Conservation (phyloP, 2,329 filamentous ascomycete genomes). For the Epichloe scottii region DNA sequence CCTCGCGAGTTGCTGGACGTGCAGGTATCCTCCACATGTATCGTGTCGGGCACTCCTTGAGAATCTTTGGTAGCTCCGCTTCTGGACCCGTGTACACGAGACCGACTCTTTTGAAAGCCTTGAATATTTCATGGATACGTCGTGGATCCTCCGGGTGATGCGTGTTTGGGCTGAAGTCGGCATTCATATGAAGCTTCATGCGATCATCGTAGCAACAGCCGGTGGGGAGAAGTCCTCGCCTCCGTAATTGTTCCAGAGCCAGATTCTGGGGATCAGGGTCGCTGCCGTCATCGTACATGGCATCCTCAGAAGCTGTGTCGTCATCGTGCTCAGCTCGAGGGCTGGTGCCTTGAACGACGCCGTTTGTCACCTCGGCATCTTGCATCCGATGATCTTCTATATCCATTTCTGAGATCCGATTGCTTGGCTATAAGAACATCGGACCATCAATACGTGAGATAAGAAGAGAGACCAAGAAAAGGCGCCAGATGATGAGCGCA, state of each 20-base stretch:
- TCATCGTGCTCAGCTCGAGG: constrained; percentile 16
- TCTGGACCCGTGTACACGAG: constrained; percentile 56
- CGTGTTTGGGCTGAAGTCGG: constrained; percentile 57
- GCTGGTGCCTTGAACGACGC: constrained; percentile 9
- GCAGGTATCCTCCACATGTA: constrained; percentile 69
- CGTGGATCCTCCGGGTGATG: constrained; percentile 91
- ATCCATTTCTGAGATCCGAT: constrained; percentile 22
- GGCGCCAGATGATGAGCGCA: not conserved
- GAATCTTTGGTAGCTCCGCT: constrained; percentile 36
- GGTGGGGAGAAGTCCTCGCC: constrained; percentile 47
- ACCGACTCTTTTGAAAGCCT: constrained; percentile 70
- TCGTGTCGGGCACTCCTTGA: constrained; percentile 41
- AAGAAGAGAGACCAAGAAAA: not conserved
- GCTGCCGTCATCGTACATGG: constrained; percentile 22
- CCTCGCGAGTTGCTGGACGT: constrained; percentile 62
- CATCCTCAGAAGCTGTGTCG: constrained; percentile 21
- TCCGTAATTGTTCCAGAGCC: constrained; percentile 25
- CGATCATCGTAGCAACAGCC: constrained; percentile 83
- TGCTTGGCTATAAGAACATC: not conserved
- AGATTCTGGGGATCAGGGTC: constrained; percentile 25
- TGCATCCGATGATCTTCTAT: constrained; percentile 31
- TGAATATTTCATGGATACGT: constrained; percentile 86
- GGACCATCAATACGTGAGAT: not conserved
- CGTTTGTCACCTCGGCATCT: constrained; percentile 23
- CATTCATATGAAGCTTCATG: constrained; percentile 92